phyloP scores from a whole-genome alignment of 148 eudicot genomes.

The Amaranthus hypochondriacus region DNA sequence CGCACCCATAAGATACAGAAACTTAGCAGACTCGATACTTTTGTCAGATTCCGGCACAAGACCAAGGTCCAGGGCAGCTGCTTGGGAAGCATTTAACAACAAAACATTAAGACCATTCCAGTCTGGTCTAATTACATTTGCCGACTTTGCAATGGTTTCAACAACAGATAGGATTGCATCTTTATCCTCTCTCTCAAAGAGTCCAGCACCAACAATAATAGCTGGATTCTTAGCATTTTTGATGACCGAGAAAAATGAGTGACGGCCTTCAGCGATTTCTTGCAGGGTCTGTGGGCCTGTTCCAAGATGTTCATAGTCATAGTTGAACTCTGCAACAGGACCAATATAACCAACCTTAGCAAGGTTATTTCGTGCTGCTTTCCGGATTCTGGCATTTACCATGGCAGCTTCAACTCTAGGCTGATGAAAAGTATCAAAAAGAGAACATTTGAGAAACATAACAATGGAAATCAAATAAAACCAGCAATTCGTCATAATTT shows the following conservation, averaged over 20 bases:
- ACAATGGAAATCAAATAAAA: background rate
- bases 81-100: conserved; percentile 92
- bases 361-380: conserved; percentile 56
- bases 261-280: conserved; percentile 75
- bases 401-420: conserved; percentile 98
- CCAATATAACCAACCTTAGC: conserved; percentile 92
- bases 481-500: background rate
- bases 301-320: conserved; percentile 71
- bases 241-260: conserved; percentile 58
- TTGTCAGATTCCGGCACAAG: conserved; percentile 84
- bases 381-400: conserved; percentile 96
- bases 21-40: conserved; percentile 71
- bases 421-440: conserved; percentile 35
- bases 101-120: conserved; percentile 89
- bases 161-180: conserved; percentile 67
- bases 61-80: conserved; percentile 88
- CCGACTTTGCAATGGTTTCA: conserved; percentile 59
- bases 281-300: conserved; percentile 65
- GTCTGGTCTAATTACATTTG: conserved; percentile 66
- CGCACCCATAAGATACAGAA: conserved; percentile 89
- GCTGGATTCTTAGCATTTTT: conserved; percentile 78
- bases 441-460: background rate
- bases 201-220: conserved; percentile 80
- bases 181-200: conserved; percentile 76
- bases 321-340: conserved; percentile 78